Evolutionary conservation across 2,329 filamentous ascomycete genomes (phyloP), one percentile per base, ranked within the genome.

Genomic region (Sporothrix phasma): DNA sequence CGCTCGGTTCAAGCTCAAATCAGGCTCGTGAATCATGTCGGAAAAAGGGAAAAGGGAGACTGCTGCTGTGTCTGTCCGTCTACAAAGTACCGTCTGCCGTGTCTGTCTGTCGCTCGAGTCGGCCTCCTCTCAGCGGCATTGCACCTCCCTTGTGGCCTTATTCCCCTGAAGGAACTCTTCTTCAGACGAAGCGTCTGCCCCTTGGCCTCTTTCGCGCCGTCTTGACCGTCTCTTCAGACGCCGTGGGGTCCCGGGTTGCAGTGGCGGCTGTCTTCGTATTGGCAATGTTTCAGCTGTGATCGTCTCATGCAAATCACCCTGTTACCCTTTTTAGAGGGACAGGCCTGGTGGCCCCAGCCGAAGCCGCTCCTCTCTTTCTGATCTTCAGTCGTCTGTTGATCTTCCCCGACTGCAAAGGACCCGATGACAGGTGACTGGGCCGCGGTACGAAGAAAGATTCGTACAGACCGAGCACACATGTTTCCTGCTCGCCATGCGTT

Each of bases 241-340:
- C 11, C 15, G 43, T 34, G 17, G 5, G 43, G 59, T 59, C 45
- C 63, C 58, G 31, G 51, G 43, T 49, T 62, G 58, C 47, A 63
- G 64, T 53, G 41, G 49, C 51, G 64, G 56, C 61, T 63, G 61
- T 61, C 53, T 63, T 54, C 61, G 39, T 61, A 60, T 63, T 54
- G 64, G 39, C 17, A 19, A 31, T 63, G 64, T 66, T 66, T 66
- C 64, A 66, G 64, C 24, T 46, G 49, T 6, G 24, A 63, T 63
- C 61, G 45, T 29, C 53, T 65, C 45, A 65, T 66, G 61, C 61
- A 46, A 56, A 64, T 61, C 61, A 46, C 34, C 22, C 34, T 62
- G 49, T 26, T 31, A 15, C 37, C n/a, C 26, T 13, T 47, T 45
- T 31, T 47, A 6, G 45, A 19, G 47, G 15, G 24, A 29, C 45